A percentile compares a stretch with the other conserved stretches of the same genome.
Conservation (phyloP, 2,329 filamentous ascomycete species). For the Aspergillus floridensis region DNA sequence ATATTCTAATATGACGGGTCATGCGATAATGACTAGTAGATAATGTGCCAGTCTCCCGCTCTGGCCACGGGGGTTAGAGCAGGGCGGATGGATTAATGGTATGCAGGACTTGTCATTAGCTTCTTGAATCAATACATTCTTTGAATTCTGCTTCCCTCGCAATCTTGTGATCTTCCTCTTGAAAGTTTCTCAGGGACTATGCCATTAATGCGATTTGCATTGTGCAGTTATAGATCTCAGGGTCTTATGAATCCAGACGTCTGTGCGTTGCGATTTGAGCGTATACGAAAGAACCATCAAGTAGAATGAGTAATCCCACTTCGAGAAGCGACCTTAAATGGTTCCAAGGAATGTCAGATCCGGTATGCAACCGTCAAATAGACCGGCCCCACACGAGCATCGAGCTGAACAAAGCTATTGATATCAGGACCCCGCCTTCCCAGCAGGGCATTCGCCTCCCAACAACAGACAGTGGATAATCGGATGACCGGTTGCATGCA, state of each 20-base stretch:
- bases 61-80: neutral
- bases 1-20: constrained; percentile 18
- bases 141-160: neutral
- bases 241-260: neutral
- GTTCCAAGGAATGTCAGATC: neutral
- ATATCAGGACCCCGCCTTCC: neutral
- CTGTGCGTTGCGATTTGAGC: neutral
- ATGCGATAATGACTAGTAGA: constrained; percentile 16
- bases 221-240: neutral
- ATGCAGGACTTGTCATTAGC: neutral
- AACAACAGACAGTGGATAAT: neutral
- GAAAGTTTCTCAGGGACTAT: neutral
- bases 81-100: neutral
- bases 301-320: neutral
- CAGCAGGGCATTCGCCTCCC: neutral
- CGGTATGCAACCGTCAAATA: neutral
- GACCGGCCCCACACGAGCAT: neutral
- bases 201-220: neutral
- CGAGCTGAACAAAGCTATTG: neutral
- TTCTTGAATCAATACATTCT: neutral
- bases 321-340: neutral
- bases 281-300: neutral
- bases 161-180: too few relatives aligned
- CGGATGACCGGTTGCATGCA: neutral
- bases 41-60: constrained; percentile 2